Evolutionary conservation across 2,329 filamentous ascomycete genomes (phyloP), one percentile per base, ranked within the genome.

Genomic region (Sphaerostilbella broomeana): DNA sequence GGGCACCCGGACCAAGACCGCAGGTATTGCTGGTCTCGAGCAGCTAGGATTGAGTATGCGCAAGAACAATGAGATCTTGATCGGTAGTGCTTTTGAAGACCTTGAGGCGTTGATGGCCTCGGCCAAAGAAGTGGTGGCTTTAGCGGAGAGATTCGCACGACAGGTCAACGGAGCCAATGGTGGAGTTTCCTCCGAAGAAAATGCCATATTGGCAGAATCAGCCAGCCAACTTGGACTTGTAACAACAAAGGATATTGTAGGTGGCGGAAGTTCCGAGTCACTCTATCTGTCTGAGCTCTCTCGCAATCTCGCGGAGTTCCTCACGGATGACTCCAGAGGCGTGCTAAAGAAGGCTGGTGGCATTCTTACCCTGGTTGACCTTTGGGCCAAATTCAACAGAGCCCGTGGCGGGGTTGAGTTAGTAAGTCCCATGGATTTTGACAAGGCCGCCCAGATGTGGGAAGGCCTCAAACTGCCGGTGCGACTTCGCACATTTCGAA

Each of bases 41-140:
- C 82, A 87, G 53, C 79, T 88, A 46, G 86, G 87, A 0, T 64
- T 90, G 5, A 86, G 89, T 51, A 77, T 88, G 55, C 83, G 87
- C 42, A 90, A 86, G 64, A 95, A 94, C 60, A 97, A 95, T 52
- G 88, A 95, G 60, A 65, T 87, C 8, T 81, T 95, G 35, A 95
- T 98, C 48, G 90, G 90, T 18, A 88, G 78, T 48, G 89, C 92
- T 0, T 98, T 98, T 54, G 90, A 95, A 58, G 92, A 98, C 55
- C 75, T 98, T 0, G 90, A 97, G 58, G 89, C 92, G 4, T 71
- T 98, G 25, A 98, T 97, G 90, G 87, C 89, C 3, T 95, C 90
- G 4, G 92, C 92, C 5, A 95, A 97, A 58, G 87, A 98, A 57
- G 87, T 98, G 34, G 83, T 97, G 35, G 87, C 88, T 5, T 79